Evolutionary conservation across 495 filamentous ascomycete genomes (phyloP), one percentile per base, ranked within the genome.

Genomic region (Penicilliopsis zonata): DNA sequence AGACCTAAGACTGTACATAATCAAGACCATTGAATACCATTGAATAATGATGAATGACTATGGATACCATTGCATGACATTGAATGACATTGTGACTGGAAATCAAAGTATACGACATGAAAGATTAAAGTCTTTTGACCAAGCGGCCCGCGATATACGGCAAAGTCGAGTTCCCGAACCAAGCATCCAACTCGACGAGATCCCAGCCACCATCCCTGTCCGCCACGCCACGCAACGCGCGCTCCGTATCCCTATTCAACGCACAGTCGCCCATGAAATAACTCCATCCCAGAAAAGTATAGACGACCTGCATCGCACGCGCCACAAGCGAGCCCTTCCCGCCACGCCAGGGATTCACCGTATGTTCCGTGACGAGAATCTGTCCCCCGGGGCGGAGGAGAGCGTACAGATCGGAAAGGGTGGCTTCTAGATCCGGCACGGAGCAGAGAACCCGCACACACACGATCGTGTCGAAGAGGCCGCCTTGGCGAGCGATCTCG

Each of bases 291-390:
- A 61, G 17, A 13, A 40, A 3, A 34, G 35, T 36, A 44, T 57
- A 61, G 4, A 63, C 10, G 1, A 30, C 37, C 48, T 59, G 54
- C 40, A 43, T 13, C 17, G 47, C 3, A 61, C 75, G 55, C 27
- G 70, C 75, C 39, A 55, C 59, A 51, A 65, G 52, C 27, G 52
- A 46, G 33, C 53, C 45, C 59, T 77, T 67, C 12, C 52, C 48
- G 46, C 46, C 53, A 24, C 54, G 47, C 44, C 65, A 56, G 36
- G 64, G 46, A 36, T 57, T 55, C 30, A 63, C 57, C 20, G 86
- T 76, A 57, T 87, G 82, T 61, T 87, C 82, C 26, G 71, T 77
- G 9, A 82, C 61, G 26, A 82, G 69, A 69, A 81, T 65, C 25
- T 62, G 47, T 0, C 81, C 82, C 7, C 80, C 81, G 0, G 76